A percentile compares a stretch with the other conserved stretches of the same genome.
Evolutionary conservation across 768 basidiomycete genomes (phyloP).

Genomic region (Podaxis sp.): DNA sequence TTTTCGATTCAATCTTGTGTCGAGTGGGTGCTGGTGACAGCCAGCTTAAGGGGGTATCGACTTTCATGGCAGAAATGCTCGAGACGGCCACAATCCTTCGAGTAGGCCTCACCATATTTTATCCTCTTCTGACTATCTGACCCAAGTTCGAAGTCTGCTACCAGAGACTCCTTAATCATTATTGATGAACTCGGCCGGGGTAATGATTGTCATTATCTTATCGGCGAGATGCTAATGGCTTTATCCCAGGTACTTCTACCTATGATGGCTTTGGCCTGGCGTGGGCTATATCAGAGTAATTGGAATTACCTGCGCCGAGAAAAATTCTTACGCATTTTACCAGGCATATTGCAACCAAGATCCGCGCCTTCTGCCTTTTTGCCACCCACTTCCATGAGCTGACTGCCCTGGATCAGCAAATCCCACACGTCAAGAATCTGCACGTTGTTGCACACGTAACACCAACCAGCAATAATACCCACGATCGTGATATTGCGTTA

Average conservation of each 20-base stretch:
- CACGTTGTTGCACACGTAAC: slow-evolving; percentile 96
- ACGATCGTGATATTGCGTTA: slow-evolving; percentile 76
- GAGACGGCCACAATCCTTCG: slow-evolving; percentile 95
- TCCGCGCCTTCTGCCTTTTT: slow-evolving; percentile 92
- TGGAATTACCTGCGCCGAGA: slow-evolving; percentile 1
- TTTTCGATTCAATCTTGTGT: slow-evolving; percentile 94
- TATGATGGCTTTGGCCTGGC: slow-evolving; percentile 98
- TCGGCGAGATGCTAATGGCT: not conserved
- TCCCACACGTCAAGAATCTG: slow-evolving; percentile 85
- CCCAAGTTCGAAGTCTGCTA: slow-evolving; percentile 61
- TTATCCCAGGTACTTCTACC: slow-evolving; percentile 74
- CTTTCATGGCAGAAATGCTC: slow-evolving; percentile 99
- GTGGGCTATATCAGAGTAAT: slow-evolving; percentile 97
- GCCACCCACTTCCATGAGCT: slow-evolving; percentile 99
- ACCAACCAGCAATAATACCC: slow-evolving; percentile 63
- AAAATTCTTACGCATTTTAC: not conserved
- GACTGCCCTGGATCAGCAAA: slow-evolving; percentile 84
- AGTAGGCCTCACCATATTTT: slow-evolving; percentile 35
- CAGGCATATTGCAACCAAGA: slow-evolving; percentile 90
- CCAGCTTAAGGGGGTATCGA: slow-evolving; percentile 95
- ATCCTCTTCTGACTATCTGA: not conserved
- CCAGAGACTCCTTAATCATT: slow-evolving; percentile 89
- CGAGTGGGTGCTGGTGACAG: slow-evolving; percentile 97
- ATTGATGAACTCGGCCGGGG: slow-evolving; percentile 96
- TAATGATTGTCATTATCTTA: slow-evolving; percentile 18